Percentiles rank a stretch among this genome's conserved stretches.
Conservation (phyloP, 768 basidiomycete genomes). For the Pleurotus sapidus region DNA sequence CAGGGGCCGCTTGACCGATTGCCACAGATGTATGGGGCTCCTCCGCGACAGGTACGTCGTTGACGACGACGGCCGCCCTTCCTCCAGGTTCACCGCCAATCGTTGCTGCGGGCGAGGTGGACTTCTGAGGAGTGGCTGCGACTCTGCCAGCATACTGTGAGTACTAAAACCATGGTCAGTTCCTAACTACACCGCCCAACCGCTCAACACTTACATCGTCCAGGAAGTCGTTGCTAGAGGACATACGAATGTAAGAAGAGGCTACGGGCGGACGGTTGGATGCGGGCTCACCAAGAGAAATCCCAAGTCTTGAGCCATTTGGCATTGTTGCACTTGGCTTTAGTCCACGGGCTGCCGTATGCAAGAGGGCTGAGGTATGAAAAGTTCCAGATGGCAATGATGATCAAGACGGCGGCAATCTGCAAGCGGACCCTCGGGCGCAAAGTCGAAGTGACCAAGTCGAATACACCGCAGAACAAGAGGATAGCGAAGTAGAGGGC, state of each 20-base stretch:
- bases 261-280: too few species aligned
- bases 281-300: conserved; percentile 70
- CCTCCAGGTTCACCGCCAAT: conserved; percentile 54
- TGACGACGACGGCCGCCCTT: conserved; percentile 51
- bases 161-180: conserved; percentile 39
- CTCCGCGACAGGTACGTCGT: conserved; percentile 29
- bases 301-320: conserved; percentile 96
- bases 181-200: neutral
- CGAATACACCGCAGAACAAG: conserved; percentile 73
- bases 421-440: conserved; percentile 77
- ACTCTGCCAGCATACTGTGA: conserved; percentile 44
- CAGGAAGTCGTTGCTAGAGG: conserved; percentile 59
- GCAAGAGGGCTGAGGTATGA: conserved; percentile 74
- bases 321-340: conserved; percentile 64
- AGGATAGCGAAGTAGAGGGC: conserved; percentile 94
- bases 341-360: conserved; percentile 90
- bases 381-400: conserved; percentile 79
- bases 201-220: conserved; percentile 48
- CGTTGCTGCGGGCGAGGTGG: conserved; percentile 36
- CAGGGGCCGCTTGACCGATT: conserved; percentile 65
- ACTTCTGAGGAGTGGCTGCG: conserved; percentile 35
- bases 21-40: conserved; percentile 34
- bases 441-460: conserved; percentile 77
- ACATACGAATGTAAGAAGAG: neutral
- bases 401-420: conserved; percentile 69